Conservation (phyloP, 768 basidiomycete genomes). For the Asterophora parasitica region DNA sequence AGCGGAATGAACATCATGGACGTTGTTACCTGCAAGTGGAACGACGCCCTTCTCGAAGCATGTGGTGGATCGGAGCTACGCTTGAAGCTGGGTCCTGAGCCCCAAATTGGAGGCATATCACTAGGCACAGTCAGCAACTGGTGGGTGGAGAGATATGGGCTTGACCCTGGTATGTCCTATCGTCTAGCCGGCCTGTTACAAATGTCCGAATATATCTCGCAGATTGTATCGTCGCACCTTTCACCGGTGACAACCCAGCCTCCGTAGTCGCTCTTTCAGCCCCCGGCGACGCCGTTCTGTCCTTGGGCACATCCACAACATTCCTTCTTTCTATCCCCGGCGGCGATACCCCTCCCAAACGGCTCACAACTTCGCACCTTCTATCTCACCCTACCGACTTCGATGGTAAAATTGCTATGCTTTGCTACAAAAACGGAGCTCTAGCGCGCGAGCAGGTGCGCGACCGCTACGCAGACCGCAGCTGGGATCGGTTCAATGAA, state of each 20-base stretch:
- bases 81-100: slow-evolving; percentile 69
- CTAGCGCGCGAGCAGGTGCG: slow-evolving; percentile 76
- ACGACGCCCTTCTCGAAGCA: slow-evolving; percentile 56
- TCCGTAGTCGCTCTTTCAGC: slow-evolving; percentile 71
- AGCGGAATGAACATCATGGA: slow-evolving; percentile 91
- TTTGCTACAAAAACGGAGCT: slow-evolving; percentile 89
- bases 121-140: slow-evolving; percentile 63
- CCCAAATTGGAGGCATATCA: slow-evolving; percentile 62
- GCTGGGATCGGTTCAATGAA: slow-evolving; percentile 70
- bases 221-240: slow-evolving; percentile 79
- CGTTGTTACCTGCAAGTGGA: slow-evolving; percentile 70
- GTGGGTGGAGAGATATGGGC: slow-evolving; percentile 76
- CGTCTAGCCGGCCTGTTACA: neutral
- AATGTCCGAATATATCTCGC: neutral
- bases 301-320: slow-evolving; percentile 86
- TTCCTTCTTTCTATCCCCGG: slow-evolving; percentile 76
- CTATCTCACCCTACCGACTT: slow-evolving; percentile 63
- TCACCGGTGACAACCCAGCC: slow-evolving; percentile 89
- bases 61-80: slow-evolving; percentile 67
- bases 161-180: slow-evolving; percentile 48
- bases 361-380: slow-evolving; percentile 72
- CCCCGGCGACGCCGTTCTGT: slow-evolving; percentile 79
- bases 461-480: slow-evolving; percentile 51
- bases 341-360: slow-evolving; percentile 54
- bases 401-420: slow-evolving; percentile 77